phyloP scores from a whole-genome alignment of 1,284 basidiomycete genomes.

The Malassezia brasiliensis region DNA sequence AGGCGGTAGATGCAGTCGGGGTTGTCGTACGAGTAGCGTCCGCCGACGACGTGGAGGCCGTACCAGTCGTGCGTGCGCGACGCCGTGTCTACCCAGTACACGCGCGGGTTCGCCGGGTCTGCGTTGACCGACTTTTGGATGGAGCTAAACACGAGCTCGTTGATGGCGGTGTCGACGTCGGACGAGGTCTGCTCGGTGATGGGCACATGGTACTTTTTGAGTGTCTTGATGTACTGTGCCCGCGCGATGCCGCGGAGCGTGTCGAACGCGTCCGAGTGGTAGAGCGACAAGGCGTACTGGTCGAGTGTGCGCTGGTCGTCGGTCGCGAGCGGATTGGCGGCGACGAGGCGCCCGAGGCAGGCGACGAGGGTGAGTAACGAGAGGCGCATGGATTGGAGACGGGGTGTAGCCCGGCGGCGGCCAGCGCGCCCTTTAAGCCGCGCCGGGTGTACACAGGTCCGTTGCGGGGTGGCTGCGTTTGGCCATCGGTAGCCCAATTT shows the following conservation, averaged over 20 bases:
- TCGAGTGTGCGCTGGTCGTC: conserved; percentile 10
- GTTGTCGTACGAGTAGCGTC: conserved; percentile 19
- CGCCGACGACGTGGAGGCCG: conserved; percentile 6
- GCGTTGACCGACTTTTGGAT: conserved; percentile 14
- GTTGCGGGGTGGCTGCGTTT: no score
- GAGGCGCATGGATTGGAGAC: not conserved
- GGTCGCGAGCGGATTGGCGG: conserved; percentile 13
- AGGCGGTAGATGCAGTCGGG: conserved; percentile 17
- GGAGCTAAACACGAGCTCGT: conserved; percentile 16
- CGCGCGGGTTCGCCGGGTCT: conserved; percentile 9
- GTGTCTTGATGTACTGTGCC: conserved; percentile 6
- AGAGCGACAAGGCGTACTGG: not conserved
- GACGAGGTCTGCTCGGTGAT: not conserved
- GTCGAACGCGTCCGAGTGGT: not conserved
- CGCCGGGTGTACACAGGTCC: no score
- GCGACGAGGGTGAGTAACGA: not conserved
- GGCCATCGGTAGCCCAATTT: no score
- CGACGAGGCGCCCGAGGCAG: not conserved
- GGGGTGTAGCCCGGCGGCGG: no score
- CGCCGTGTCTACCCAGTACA: conserved; percentile 17
- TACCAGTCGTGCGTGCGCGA: conserved; percentile 12
- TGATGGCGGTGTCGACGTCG: conserved; percentile 8
- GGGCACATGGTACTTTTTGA: conserved; percentile 11
- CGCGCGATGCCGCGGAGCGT: not conserved
- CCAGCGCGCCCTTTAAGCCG: no score